Evolutionary conservation across 352 stramenopile genomes (phyloP), one percentile per base, ranked within the genome.

Genomic region (Peronospora farinosa): DNA sequence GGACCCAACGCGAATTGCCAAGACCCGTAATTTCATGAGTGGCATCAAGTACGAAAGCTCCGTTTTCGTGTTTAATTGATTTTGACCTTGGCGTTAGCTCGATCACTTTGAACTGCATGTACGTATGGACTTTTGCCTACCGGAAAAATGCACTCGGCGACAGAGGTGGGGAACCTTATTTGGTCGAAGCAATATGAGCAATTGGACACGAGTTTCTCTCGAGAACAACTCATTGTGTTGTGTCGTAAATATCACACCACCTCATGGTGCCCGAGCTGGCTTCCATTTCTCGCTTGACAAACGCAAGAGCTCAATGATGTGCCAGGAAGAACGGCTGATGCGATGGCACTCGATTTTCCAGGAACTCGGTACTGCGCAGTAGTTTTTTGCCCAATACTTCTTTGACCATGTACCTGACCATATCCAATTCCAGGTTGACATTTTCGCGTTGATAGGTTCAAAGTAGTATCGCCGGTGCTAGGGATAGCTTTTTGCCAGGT

Each of bases 81-180:
- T 36, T 41, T 38, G 60, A 60, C 36, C 54, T 60, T 23, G 61
- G 51, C 1, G 62, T 67, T 16, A 77, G 48, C 47, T 86, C 72
- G 38, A 90, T 65, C 16, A 84, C 63, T 60, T 86, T 84, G 58
- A 88, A 90, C 39, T 78, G 70, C 79, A 90, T 90, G 49, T 59
- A 65, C 8, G 86, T 74, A 3, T 66, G 56, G n/a, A 86, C 58
- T 47, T 88, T 59, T 21, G 88, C 65, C 17, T 81, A 21, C 19
- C 19, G 1, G 19, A 63, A 38, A 87, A 82, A 48, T 13, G 9
- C 57, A 43, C 43, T 67, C 56, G 11, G 46, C 40, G 11, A 69
- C 43, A 41, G 67, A 69, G 6, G 19, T 46, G 2, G 42, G 35
- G 17, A 60, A 32, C 25, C 39, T 42, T 43, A 89, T 67, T 33